Evolutionary conservation across 2,329 filamentous ascomycete species (phyloP).

Genomic region (Blastomyces emzantsi): DNA sequence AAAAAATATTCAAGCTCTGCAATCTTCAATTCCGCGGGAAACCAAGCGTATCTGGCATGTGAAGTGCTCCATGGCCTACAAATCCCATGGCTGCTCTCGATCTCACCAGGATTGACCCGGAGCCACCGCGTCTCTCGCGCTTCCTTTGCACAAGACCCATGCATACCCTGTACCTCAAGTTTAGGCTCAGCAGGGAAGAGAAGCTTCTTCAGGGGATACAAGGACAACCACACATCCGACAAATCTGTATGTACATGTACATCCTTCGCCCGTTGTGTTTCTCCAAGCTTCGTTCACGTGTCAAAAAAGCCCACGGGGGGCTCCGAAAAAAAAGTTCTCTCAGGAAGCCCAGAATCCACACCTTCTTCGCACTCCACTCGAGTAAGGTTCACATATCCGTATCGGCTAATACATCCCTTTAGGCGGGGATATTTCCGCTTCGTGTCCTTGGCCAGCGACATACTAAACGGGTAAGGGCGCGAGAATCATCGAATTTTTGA

Average conservation of each 20-base stretch:
- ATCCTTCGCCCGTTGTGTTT: neutral
- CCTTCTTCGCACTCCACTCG: neutral
- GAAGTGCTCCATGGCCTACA: neutral
- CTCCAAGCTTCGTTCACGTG: neutral
- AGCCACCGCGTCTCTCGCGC: slow-evolving; percentile 1
- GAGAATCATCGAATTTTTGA: neutral
- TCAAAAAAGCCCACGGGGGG: neutral
- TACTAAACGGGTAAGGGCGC: neutral
- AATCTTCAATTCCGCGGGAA: neutral
- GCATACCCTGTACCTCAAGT: neutral
- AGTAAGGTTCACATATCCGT: neutral
- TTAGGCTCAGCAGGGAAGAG: neutral
- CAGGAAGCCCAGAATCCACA: neutral
- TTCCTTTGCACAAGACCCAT: neutral
- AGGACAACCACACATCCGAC: neutral
- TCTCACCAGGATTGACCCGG: neutral
- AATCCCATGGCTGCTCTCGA: neutral
- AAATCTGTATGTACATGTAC: too few species aligned
- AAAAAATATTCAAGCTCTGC: neutral
- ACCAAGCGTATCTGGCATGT: too few species aligned
- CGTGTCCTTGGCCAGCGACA: neutral
- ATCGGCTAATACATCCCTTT: neutral
- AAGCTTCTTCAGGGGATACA: neutral
- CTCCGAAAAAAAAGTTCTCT: neutral
- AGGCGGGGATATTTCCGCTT: neutral